Evolutionary conservation across 176 grass and related monocot species (phyloP).

Genomic region (Zoysia japonica): DNA sequence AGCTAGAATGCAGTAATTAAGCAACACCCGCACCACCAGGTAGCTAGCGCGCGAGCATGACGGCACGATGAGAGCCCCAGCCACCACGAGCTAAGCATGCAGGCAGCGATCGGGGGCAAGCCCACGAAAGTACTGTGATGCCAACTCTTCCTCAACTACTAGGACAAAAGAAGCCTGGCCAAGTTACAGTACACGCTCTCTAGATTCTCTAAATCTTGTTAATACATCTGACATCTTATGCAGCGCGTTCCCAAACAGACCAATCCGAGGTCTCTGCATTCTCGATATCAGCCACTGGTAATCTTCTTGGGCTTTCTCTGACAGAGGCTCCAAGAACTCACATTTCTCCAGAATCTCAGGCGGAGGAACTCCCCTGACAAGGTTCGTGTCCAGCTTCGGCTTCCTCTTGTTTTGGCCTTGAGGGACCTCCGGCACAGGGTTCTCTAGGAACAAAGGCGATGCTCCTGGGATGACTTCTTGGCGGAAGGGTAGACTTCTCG

Average conservation of each 20-base stretch:
- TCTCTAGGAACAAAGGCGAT: slow-evolving; percentile 59
- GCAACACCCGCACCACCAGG: no score
- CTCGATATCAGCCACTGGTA: slow-evolving; percentile 79
- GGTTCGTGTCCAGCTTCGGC: slow-evolving; percentile 83
- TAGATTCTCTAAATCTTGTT: slow-evolving; percentile 37
- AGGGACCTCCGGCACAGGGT: slow-evolving; percentile 39
- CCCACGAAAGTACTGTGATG: neutral
- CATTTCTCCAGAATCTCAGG: slow-evolving; percentile 76
- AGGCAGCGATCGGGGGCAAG: no score
- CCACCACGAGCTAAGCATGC: no score
- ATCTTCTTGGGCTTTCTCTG: slow-evolving; percentile 60
- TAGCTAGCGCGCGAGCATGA: no score
- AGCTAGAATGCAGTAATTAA: no score
- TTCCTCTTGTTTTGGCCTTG: slow-evolving; percentile 49
- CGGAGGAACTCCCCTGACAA: slow-evolving; percentile 64
- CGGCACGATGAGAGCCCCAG: no score
- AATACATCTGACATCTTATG: slow-evolving; percentile 39
- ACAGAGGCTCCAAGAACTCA: slow-evolving; percentile 85
- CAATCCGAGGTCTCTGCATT: slow-evolving; percentile 45
- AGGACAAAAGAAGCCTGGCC: neutral
- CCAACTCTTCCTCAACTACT: neutral
- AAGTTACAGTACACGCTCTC: neutral
- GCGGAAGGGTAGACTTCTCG: slow-evolving; percentile 69
- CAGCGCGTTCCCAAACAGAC: slow-evolving; percentile 38
- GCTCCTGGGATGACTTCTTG: slow-evolving; percentile 73